Conservation (phyloP, 2,329 filamentous ascomycete species). For the Didymosphaeria variabile region DNA sequence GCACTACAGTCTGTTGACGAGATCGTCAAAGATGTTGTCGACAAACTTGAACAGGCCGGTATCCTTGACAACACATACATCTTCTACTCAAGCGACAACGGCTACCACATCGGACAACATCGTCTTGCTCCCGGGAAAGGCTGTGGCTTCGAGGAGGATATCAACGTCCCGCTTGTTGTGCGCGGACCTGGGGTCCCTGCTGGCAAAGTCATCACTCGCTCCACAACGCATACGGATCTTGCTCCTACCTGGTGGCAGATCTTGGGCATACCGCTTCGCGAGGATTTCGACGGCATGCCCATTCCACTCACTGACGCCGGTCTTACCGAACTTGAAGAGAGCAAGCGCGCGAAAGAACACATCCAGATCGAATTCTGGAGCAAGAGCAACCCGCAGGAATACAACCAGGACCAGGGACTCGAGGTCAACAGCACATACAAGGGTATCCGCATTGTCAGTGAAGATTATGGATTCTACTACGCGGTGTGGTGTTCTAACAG, state of each 20-base stretch:
- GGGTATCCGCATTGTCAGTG: slow-evolving; percentile 62
- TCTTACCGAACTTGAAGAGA: not conserved
- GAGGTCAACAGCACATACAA: slow-evolving; percentile 68
- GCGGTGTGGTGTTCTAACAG: slow-evolving; percentile 76
- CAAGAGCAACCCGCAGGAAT: slow-evolving; percentile 5
- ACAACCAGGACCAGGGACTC: slow-evolving; percentile 19
- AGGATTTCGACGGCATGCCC: slow-evolving; percentile 49
- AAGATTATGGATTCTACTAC: slow-evolving; percentile 70
- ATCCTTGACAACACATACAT: slow-evolving; percentile 60
- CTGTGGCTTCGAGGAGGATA: slow-evolving; percentile 53
- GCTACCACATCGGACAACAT: slow-evolving; percentile 54
- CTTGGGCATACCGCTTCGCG: slow-evolving; percentile 40
- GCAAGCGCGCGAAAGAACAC: slow-evolving; percentile 43
- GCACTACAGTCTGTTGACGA: slow-evolving; percentile 65
- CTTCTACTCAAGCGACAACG: slow-evolving; percentile 54
- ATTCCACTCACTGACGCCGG: slow-evolving; percentile 42
- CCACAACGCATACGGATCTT: slow-evolving; percentile 52
- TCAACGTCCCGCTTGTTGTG: slow-evolving; percentile 53
- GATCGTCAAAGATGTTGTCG: slow-evolving; percentile 58
- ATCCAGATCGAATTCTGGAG: slow-evolving; percentile 56
- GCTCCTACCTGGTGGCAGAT: slow-evolving; percentile 51
- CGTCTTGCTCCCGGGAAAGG: slow-evolving; percentile 53
- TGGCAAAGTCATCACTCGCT: slow-evolving; percentile 31
- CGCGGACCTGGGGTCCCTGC: slow-evolving; percentile 49
- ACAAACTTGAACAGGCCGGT: slow-evolving; percentile 51